phyloP scores from a whole-genome alignment of 495 filamentous ascomycete species.

The Daldinia grandis region DNA sequence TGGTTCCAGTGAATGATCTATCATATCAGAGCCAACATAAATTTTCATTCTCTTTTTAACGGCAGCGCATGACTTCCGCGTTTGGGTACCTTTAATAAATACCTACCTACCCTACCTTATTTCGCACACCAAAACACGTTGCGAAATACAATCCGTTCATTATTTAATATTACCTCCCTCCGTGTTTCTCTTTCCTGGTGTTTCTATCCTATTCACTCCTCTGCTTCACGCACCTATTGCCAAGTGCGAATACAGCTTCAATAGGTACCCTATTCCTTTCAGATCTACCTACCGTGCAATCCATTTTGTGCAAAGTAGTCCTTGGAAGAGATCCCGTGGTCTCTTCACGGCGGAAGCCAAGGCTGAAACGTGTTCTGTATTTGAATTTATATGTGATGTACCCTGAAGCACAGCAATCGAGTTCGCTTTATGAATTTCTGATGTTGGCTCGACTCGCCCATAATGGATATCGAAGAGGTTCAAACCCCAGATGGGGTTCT shows the following conservation, averaged over 20 bases:
- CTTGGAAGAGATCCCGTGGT: no score
- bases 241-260: no score
- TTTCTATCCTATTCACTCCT: not conserved
- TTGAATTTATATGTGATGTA: not conserved
- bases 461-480: constrained; percentile 10
- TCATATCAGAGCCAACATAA: not conserved
- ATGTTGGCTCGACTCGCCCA: not conserved
- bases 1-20: constrained; percentile 22
- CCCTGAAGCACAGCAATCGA: not conserved
- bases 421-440: not conserved
- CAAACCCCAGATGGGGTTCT: constrained; percentile 22
- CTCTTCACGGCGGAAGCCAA: no score
- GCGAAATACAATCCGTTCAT: not conserved
- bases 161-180: not conserved
- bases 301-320: no score
- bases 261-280: no score
- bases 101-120: no score
- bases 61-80: not conserved
- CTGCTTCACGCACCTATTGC: no score
- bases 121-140: not conserved
- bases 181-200: not conserved
- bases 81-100: no score
- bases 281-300: no score
- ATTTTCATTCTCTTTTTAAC: not conserved
- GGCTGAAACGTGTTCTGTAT: no score